Evolutionary conservation across 768 basidiomycete genomes (phyloP).

Genomic region (Rhizopogon sp.): DNA sequence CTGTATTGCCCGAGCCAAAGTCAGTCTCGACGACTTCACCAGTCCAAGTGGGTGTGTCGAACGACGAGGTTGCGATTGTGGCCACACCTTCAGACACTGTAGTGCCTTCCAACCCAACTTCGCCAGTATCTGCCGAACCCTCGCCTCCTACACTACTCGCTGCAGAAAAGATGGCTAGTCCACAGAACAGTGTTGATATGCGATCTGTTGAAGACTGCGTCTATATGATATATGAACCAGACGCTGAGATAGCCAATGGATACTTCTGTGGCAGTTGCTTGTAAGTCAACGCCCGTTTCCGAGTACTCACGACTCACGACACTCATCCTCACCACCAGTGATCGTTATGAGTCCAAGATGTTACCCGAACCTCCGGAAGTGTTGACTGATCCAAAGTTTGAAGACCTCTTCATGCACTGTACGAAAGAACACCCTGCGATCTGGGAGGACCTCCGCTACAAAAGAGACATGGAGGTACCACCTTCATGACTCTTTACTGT

Average conservation of each 20-base stretch:
- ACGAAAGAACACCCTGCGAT: constrained; percentile 40
- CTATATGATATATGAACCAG: constrained; percentile 26
- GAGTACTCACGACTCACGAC: neutral
- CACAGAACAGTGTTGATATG: constrained; percentile 9
- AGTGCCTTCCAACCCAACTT: neutral
- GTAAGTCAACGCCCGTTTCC: constrained; percentile 30
- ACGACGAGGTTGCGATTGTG: neutral
- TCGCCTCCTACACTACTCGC: neutral
- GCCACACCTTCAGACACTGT: neutral
- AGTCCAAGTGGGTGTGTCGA: neutral
- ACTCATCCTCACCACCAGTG: constrained; percentile 9
- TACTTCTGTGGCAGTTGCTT: constrained; percentile 46
- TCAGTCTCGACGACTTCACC: neutral
- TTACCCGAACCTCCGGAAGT: constrained; percentile 25
- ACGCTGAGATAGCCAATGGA: constrained; percentile 24
- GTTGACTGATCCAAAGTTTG: constrained; percentile 24
- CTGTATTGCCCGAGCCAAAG: neutral
- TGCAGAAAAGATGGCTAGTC: neutral
- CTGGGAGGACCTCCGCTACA: constrained; percentile 38
- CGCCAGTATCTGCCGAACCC: neutral
- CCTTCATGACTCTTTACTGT: neutral
- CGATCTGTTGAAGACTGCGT: constrained; percentile 44
- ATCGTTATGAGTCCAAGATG: constrained; percentile 22
- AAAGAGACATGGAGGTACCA: constrained; percentile 7
- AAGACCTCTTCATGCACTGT: constrained; percentile 46